Conservation (phyloP, 768 basidiomycete genomes). For the Fomitopsis pulvina region DNA sequence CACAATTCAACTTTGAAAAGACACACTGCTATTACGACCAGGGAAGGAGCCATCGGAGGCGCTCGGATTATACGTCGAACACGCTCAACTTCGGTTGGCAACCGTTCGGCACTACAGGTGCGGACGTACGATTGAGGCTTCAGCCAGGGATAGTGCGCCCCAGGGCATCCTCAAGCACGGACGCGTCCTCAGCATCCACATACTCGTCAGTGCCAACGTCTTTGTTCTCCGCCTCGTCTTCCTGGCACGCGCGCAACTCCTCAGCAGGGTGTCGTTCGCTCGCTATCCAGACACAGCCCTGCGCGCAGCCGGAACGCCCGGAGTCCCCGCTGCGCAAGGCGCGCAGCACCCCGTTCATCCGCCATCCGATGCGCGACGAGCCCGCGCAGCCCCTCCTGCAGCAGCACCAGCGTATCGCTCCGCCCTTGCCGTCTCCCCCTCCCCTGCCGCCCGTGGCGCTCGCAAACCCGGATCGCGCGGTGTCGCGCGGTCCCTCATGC, state of each 20-base stretch:
- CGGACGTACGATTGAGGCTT: too few relatives aligned
- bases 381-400: too few relatives aligned
- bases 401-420: too few relatives aligned
- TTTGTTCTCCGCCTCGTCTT: neutral
- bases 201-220: neutral
- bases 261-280: neutral
- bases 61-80: neutral
- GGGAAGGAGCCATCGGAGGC: neutral
- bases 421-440: neutral
- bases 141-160: too few relatives aligned
- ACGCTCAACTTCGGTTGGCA: too few relatives aligned
- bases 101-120: too few relatives aligned
- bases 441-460: neutral
- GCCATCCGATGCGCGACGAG: neutral
- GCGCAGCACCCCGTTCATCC: neutral
- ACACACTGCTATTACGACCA: neutral
- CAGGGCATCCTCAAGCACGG: too few relatives aligned
- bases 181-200: too few relatives aligned
- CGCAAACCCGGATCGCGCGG: neutral
- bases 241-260: neutral
- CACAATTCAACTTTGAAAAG: conserved; percentile 2
- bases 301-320: too few relatives aligned
- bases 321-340: neutral
- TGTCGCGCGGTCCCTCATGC: neutral
- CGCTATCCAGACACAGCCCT: neutral